These are phyloP conservation scores for Gymnopilus junonius DNA, from an alignment of 768 basidiomycete genomes.

Conservation along the genomic window DNA sequence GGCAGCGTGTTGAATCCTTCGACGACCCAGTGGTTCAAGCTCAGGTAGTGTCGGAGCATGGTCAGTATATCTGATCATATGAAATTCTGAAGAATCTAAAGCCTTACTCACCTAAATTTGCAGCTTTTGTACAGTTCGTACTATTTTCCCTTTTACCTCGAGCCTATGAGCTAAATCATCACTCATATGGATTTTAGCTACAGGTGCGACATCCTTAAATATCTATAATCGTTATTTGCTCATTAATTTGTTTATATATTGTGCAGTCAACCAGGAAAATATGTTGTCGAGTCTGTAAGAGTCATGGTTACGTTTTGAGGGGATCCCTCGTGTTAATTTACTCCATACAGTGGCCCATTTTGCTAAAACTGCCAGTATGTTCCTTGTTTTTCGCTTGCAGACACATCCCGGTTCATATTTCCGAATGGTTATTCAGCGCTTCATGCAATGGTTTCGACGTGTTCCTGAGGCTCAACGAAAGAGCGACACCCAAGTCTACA, in stretches of 20 bases:
- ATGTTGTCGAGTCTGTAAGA: conserved; percentile 24
- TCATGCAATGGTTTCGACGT: conserved; percentile 34
- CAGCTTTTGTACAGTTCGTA: background rate
- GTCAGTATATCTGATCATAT: conserved; percentile 17
- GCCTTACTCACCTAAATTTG: background rate
- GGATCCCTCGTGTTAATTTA: background rate
- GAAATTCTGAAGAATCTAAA: background rate
- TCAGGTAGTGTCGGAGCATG: conserved; percentile 22
- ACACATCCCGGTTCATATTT: background rate
- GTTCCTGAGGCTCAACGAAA: conserved; percentile 29
- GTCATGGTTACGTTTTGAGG: background rate
- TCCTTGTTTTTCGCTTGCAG: background rate
- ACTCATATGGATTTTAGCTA: background rate
- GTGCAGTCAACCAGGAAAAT: conserved; percentile 18
- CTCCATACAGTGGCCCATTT: conserved; percentile 18
- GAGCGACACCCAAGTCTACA: conserved; percentile 27
- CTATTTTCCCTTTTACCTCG: background rate
- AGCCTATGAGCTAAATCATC: too few species aligned
- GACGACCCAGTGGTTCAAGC: conserved; percentile 19
- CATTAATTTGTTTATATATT: background rate
- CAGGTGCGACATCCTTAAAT: background rate
- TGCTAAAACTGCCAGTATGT: conserved; percentile 19
- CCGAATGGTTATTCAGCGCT: conserved; percentile 18
- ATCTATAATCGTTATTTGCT: background rate
- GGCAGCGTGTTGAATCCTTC: conserved; percentile 23